Evolutionary conservation across 441 rosid genomes (phyloP).

Genomic region (Pelargonium fulgidum): DNA sequence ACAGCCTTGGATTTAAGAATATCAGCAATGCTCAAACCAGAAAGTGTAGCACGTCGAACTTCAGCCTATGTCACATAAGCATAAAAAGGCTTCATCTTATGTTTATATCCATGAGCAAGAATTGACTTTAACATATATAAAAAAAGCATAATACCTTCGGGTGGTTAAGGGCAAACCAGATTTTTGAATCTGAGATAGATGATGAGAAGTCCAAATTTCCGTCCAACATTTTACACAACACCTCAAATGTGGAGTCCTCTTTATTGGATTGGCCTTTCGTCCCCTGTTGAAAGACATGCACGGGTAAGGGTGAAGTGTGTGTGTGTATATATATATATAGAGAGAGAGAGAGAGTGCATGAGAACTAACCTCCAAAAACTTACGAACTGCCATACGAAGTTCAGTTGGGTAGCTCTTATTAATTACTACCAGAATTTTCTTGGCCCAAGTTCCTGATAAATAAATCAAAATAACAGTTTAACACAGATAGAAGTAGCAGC

Average conservation of each 20-base stretch:
- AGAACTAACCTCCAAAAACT: conserved; percentile 61
- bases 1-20: conserved; percentile 37
- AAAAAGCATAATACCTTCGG: conserved; percentile 55
- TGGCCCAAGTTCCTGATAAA: conserved; percentile 64
- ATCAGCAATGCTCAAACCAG: conserved; percentile 45
- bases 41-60: conserved; percentile 68
- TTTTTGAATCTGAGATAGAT: conserved; percentile 55
- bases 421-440: conserved; percentile 51
- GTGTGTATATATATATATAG: conserved; percentile 12
- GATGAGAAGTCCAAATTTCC: conserved; percentile 47
- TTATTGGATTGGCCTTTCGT: conserved; percentile 43
- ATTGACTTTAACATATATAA: not conserved
- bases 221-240: conserved; percentile 53
- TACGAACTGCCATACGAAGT: conserved; percentile 46
- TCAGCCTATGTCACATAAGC: conserved; percentile 49
- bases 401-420: conserved; percentile 70
- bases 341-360: conserved; percentile 14
- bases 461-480: conserved; percentile 17
- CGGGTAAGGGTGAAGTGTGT: conserved; percentile 17
- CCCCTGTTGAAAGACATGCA: conserved; percentile 33
- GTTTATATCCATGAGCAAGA: not conserved
- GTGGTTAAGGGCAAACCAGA: conserved; percentile 85
- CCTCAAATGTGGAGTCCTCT: conserved; percentile 46
- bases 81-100: conserved; percentile 20
- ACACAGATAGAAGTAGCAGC: not conserved